These are phyloP conservation scores for Lepidium campestre DNA, from an alignment of 441 rosid species.

Conservation along the genomic window DNA sequence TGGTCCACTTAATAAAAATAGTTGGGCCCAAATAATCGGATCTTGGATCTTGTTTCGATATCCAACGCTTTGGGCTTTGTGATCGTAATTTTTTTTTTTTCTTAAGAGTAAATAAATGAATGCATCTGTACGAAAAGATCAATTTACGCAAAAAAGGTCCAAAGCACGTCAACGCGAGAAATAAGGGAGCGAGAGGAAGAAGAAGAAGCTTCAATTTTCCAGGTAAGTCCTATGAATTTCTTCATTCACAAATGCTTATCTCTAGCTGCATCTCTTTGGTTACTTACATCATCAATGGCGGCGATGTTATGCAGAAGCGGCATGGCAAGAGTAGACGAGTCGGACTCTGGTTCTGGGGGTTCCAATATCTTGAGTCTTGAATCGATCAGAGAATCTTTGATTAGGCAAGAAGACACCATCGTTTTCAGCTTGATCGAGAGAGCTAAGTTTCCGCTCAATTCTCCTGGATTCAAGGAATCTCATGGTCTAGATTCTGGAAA, in stretches of 20 bases:
- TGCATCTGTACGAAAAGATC: not conserved
- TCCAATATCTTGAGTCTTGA: conserved; percentile 39
- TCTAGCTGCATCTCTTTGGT: not conserved
- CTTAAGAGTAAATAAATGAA: not conserved
- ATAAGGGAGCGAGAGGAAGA: not conserved
- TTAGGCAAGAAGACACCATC: conserved; percentile 78
- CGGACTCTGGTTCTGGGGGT: conserved; percentile 9
- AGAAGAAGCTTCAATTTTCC: not conserved
- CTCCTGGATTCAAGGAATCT: conserved; percentile 33
- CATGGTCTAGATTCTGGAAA: conserved; percentile 35
- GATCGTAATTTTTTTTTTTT: not conserved
- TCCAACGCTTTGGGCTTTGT: not conserved
- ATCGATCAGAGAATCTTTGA: conserved; percentile 52
- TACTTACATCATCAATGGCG: not conserved
- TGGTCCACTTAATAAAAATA: not conserved
- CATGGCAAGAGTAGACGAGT: conserved; percentile 30
- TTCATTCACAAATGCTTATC: not conserved
- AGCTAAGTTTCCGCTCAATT: conserved; percentile 56
- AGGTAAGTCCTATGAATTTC: not conserved
- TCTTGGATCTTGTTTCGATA: not conserved
- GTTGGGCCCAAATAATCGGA: not conserved
- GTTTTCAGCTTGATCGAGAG: conserved; percentile 70
- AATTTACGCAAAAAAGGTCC: not conserved
- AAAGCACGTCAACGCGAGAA: not conserved
- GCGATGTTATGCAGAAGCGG: conserved; percentile 6